These are phyloP conservation scores for Sanghuangporus weigelae DNA, from an alignment of 1,284 basidiomycete species.

Conservation along the genomic window DNA sequence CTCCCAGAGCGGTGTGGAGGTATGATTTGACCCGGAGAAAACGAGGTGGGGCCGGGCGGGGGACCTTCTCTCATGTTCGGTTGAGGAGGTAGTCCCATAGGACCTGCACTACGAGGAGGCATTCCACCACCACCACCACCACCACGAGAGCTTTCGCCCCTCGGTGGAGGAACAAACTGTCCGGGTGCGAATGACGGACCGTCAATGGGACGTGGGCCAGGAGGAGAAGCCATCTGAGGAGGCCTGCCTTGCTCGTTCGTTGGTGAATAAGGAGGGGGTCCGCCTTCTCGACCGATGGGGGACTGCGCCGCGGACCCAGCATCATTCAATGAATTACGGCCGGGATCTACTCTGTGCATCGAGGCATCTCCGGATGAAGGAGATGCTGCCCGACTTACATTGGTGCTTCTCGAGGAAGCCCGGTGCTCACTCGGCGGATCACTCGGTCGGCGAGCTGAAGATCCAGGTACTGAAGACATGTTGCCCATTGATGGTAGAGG, in stretches of 20 bases:
- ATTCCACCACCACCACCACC: not conserved
- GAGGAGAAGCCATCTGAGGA: conserved; percentile 1
- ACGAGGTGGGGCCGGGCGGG: conserved; percentile 8
- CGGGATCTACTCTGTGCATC: conserved; percentile 7
- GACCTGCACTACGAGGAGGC: conserved; percentile 9
- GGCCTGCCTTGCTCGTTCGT: not conserved
- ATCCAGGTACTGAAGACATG: conserved; percentile 18
- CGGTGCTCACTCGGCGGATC: conserved; percentile 19
- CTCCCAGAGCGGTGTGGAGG: conserved; percentile 41
- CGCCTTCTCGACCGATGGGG: not conserved
- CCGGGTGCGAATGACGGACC: conserved; percentile 20
- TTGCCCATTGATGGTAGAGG: conserved; percentile 43
- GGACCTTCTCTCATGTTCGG: conserved; percentile 8
- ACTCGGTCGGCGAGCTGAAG: conserved; percentile 19
- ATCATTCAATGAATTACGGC: conserved; percentile 3
- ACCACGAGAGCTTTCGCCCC: conserved; percentile 14
- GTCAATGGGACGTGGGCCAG: conserved; percentile 2
- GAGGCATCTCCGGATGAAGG: conserved; percentile 23
- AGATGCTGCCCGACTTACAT: conserved; percentile 21
- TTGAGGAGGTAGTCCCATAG: conserved; percentile 1
- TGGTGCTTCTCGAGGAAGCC: not conserved
- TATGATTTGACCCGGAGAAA: conserved; percentile 32
- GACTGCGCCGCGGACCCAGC: not conserved
- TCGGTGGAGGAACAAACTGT: conserved; percentile 24
- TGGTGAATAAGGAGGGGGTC: conserved; percentile 13